phyloP scores from a whole-genome alignment of 1,139 yeast genomes.

The Debaryomycetaceae sp. region DNA sequence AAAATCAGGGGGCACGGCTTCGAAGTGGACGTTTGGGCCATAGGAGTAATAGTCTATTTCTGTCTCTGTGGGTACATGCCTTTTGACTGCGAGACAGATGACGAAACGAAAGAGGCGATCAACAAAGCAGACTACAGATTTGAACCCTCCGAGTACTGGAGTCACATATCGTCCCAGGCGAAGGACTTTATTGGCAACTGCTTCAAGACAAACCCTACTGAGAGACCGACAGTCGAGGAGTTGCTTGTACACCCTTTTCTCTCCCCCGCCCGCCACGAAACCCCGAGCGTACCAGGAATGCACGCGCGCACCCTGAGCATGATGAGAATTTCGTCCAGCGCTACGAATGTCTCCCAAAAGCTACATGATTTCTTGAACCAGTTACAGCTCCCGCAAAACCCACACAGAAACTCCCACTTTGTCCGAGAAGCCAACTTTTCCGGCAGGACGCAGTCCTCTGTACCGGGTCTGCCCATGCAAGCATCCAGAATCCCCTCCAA shows the following conservation, averaged over 20 bases:
- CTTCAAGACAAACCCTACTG: slow-evolving; percentile 42
- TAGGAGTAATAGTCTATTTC: slow-evolving; percentile 71
- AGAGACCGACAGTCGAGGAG: slow-evolving; percentile 47
- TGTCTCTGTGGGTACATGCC: slow-evolving; percentile 77
- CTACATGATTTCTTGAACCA: slow-evolving; percentile 3
- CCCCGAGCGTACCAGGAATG: not conserved
- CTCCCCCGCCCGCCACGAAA: not conserved
- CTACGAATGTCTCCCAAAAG: slow-evolving; percentile 6
- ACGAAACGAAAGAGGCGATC: slow-evolving; percentile 67
- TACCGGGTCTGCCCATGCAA: not conserved
- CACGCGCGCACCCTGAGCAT: not conserved
- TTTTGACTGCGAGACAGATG: slow-evolving; percentile 71
- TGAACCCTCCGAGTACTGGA: slow-evolving; percentile 62
- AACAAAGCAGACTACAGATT: slow-evolving; percentile 52
- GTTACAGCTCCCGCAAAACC: slow-evolving; percentile 2
- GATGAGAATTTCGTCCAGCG: slow-evolving; percentile 5
- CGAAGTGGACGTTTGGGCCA: slow-evolving; percentile 73
- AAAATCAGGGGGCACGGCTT: slow-evolving; percentile 52
- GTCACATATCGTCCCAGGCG: slow-evolving; percentile 50
- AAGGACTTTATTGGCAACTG: slow-evolving; percentile 59
- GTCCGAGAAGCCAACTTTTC: not conserved
- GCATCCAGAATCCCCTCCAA: not conserved
- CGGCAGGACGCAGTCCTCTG: not conserved
- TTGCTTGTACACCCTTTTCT: slow-evolving; percentile 51
- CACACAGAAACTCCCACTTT: not conserved